phyloP scores from a whole-genome alignment of 192 early-diverging fungal species.

The Dispira simplex region DNA sequence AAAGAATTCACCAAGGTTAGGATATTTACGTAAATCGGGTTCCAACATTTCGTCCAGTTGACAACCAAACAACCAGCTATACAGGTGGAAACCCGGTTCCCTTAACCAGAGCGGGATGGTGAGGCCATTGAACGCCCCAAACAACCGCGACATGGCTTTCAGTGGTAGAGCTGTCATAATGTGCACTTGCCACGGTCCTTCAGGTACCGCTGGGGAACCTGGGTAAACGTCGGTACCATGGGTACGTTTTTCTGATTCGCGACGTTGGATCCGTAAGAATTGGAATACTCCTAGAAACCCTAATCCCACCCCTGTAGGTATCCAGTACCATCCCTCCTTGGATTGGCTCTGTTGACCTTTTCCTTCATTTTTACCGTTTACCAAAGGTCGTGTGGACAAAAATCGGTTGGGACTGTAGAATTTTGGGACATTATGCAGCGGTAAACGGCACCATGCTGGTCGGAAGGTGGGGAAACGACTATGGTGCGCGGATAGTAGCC shows the following conservation, averaged over 20 bases:
- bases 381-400: too few species aligned
- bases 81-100: slow-evolving; percentile 52
- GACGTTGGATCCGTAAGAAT: slow-evolving; percentile 29
- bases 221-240: not conserved
- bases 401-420: too few species aligned
- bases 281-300: slow-evolving; percentile 55
- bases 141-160: slow-evolving; percentile 74
- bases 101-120: slow-evolving; percentile 70
- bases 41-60: slow-evolving; percentile 90
- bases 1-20: slow-evolving; percentile 83
- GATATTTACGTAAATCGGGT: slow-evolving; percentile 57
- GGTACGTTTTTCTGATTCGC: slow-evolving; percentile 19
- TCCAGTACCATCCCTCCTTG: slow-evolving; percentile 41
- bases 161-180: slow-evolving; percentile 77
- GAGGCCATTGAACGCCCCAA: slow-evolving; percentile 77
- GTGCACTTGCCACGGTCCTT: slow-evolving; percentile 87
- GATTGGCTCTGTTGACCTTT: not conserved
- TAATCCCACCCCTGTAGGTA: slow-evolving; percentile 57
- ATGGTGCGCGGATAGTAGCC: too few species aligned
- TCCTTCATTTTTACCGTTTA: too few species aligned
- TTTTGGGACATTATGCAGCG: too few species aligned
- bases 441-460: too few species aligned
- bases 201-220: slow-evolving; percentile 20
- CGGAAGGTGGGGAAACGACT: too few species aligned
- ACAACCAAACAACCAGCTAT: slow-evolving; percentile 78